These are phyloP conservation scores for Trichoderma koningiopsis DNA, from an alignment of 2,329 filamentous ascomycete species.

Conservation along the genomic window DNA sequence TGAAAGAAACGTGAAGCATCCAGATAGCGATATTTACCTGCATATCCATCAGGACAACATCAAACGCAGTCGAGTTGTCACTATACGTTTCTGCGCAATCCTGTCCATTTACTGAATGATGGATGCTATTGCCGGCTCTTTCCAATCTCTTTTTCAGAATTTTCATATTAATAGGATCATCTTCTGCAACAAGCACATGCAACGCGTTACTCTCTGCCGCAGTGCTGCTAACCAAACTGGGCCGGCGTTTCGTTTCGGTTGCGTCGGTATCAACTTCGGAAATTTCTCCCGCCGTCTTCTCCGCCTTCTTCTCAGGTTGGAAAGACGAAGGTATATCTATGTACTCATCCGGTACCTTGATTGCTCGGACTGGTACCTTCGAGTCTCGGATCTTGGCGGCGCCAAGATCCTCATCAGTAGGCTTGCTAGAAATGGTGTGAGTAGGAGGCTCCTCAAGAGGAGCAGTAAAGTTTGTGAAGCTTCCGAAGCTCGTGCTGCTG, in stretches of 20 bases:
- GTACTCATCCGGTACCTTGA: conserved; percentile 54
- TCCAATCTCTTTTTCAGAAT: conserved; percentile 80
- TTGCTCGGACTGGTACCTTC: conserved; percentile 49
- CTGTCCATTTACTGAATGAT: conserved; percentile 78
- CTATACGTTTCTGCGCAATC: conserved; percentile 75
- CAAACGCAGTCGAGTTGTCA: conserved; percentile 64
- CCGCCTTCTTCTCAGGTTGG: conserved; percentile 40
- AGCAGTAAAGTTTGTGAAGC: conserved; percentile 6
- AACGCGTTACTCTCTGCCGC: conserved; percentile 41
- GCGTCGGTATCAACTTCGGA: conserved; percentile 42
- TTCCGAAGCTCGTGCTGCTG: neutral
- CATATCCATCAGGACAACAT: conserved; percentile 90
- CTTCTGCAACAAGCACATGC: conserved; percentile 77
- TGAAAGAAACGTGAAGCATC: neutral
- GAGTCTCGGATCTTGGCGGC: conserved; percentile 45
- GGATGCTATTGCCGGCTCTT: conserved; percentile 71
- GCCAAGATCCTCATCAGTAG: conserved; percentile 36
- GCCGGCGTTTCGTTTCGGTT: conserved; percentile 25
- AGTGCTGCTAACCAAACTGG: conserved; percentile 32
- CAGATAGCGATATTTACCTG: conserved; percentile 59
- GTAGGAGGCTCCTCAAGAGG: neutral
- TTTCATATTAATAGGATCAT: conserved; percentile 84
- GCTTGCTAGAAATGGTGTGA: neutral
- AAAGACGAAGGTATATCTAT: conserved; percentile 37
- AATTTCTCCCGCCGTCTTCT: conserved; percentile 43